These are phyloP conservation scores for Fusarium metavorans DNA, from an alignment of 2,329 filamentous ascomycete species.

Conservation along the genomic window DNA sequence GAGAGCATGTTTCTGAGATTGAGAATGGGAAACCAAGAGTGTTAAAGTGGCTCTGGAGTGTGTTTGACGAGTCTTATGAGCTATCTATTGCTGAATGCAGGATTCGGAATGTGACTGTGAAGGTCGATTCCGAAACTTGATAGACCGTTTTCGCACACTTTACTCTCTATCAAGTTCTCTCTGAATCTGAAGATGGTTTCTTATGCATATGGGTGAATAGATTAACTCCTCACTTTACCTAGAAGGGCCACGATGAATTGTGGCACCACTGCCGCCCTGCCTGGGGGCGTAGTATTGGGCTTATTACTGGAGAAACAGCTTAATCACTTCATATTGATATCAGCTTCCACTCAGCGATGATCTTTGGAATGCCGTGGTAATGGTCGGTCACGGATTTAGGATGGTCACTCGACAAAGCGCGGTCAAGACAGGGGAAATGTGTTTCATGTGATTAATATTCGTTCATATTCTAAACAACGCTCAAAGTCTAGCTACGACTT, in stretches of 20 bases:
- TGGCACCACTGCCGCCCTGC: neutral
- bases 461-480: neutral
- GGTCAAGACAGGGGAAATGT: neutral
- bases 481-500: neutral
- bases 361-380: too few relatives aligned
- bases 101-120: neutral
- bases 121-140: neutral
- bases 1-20: constrained; percentile 52
- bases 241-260: neutral
- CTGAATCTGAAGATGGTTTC: neutral
- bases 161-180: neutral
- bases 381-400: too few relatives aligned
- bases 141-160: neutral
- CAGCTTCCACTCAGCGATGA: neutral
- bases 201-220: neutral
- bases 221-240: neutral
- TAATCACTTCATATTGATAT: neutral
- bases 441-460: neutral
- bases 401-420: neutral
- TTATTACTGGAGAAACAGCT: neutral
- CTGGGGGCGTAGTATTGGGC: neutral
- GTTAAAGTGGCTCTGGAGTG: constrained; percentile 16
- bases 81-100: constrained; percentile 12
- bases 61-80: constrained; percentile 27
- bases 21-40: constrained; percentile 32